Percentiles rank a stretch among this genome's conserved stretches.
Conservation (phyloP, 2,329 filamentous ascomycete genomes). For the Curvularia sp. region DNA sequence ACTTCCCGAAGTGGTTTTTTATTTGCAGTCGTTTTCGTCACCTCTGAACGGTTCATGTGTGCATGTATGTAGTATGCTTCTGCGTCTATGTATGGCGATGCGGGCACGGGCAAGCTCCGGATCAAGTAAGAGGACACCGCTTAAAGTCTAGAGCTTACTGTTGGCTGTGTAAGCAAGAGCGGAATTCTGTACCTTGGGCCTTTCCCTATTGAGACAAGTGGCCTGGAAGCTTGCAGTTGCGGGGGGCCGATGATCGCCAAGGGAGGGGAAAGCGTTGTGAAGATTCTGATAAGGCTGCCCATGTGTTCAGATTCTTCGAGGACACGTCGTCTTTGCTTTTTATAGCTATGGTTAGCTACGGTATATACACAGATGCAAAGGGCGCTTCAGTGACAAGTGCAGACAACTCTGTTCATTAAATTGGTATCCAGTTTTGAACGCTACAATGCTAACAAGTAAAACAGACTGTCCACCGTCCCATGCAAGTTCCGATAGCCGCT, state of each 20-base stretch:
- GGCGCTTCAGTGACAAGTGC: not conserved
- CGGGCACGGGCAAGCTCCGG: slow-evolving; percentile 11
- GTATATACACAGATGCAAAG: not conserved
- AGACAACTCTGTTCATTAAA: slow-evolving; percentile 14
- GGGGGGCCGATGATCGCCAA: slow-evolving; percentile 25
- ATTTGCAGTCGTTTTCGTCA: not conserved
- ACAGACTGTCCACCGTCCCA: slow-evolving; percentile 20
- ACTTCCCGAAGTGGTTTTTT: not conserved
- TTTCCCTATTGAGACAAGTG: slow-evolving; percentile 14
- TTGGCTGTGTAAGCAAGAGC: slow-evolving; percentile 27
- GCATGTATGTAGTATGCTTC: not conserved
- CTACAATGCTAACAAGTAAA: slow-evolving; percentile 27
- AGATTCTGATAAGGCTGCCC: slow-evolving; percentile 3
- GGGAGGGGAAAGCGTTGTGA: slow-evolving; percentile 1
- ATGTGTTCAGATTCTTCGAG: not conserved
- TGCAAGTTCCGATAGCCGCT: slow-evolving; percentile 23
- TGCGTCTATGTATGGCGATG: not conserved
- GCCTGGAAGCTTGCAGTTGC: slow-evolving; percentile 16
- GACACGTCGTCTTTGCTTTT: not conserved
- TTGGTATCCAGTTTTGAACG: slow-evolving; percentile 21
- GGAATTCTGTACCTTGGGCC: slow-evolving; percentile 20
- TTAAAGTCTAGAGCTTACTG: slow-evolving; percentile 16
- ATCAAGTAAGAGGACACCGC: slow-evolving; percentile 11
- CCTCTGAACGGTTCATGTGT: not conserved
- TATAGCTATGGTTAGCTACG: not conserved